phyloP scores from a whole-genome alignment of 768 basidiomycete genomes.

The Rubroboletus pulcherrimus region DNA sequence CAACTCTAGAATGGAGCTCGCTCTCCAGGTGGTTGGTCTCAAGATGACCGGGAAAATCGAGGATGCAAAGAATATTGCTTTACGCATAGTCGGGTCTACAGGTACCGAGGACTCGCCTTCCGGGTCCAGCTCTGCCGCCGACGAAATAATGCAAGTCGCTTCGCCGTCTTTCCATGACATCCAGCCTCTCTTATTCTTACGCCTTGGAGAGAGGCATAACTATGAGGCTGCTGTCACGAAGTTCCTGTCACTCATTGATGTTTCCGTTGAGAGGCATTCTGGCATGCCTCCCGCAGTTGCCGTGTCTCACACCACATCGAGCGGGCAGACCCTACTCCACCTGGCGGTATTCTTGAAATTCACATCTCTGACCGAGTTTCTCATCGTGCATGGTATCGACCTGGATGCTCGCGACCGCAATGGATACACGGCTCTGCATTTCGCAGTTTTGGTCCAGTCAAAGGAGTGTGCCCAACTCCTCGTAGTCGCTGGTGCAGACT shows the following conservation, averaged over 20 bases:
- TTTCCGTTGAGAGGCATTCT: constrained; percentile 43
- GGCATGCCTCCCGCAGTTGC: constrained; percentile 47
- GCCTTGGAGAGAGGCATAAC: constrained; percentile 51
- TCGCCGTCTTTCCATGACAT: constrained; percentile 47
- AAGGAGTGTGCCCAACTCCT: constrained; percentile 62
- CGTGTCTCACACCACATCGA: constrained; percentile 66
- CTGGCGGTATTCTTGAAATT: constrained; percentile 80
- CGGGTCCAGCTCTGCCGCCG: constrained; percentile 28
- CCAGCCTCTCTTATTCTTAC: constrained; percentile 53
- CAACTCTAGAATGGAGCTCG: constrained; percentile 80
- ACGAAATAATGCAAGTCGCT: constrained; percentile 54
- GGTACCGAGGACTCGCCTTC: constrained; percentile 47
- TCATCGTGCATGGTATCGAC: constrained; percentile 71
- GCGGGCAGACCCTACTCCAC: constrained; percentile 87
- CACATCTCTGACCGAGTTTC: constrained; percentile 61
- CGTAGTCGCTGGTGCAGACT: constrained; percentile 76
- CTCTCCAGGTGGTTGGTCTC: constrained; percentile 89
- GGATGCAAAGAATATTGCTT: constrained; percentile 88
- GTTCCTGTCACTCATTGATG: constrained; percentile 76
- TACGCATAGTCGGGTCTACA: constrained; percentile 84
- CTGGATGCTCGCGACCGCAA: constrained; percentile 83
- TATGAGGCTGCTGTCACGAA: constrained; percentile 78
- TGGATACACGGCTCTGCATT: constrained; percentile 87
- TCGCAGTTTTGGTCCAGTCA: constrained; percentile 68
- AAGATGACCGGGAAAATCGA: constrained; percentile 97